phyloP scores from a whole-genome alignment of 345 rosid genomes.

The Salix koriyanagi region DNA sequence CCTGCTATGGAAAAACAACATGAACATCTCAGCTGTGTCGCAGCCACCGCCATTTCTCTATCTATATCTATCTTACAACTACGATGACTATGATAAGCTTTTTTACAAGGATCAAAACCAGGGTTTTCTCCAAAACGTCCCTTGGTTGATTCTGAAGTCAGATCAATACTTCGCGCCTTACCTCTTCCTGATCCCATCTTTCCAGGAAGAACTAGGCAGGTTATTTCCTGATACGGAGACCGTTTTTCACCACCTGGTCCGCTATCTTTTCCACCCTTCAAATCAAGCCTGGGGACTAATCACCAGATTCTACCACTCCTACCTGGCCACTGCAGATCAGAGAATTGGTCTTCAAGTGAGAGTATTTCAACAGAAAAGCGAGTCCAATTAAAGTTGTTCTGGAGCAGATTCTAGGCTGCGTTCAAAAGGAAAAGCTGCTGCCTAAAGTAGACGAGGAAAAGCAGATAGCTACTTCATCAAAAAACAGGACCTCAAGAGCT shows the following conservation, averaged over 20 bases:
- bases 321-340: constrained; percentile 11
- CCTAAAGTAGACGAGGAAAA: neutral
- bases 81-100: neutral
- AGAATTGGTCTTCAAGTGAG: constrained; percentile 22
- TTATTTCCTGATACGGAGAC: constrained; percentile 20
- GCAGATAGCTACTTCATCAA: neutral
- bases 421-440: constrained; percentile 5
- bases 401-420: constrained; percentile 14
- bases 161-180: constrained; percentile 19
- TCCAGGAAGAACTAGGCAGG: constrained; percentile 9
- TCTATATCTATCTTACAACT: neutral
- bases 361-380: neutral
- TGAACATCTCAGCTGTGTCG: neutral
- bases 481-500: constrained; percentile 9
- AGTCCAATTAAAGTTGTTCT: neutral
- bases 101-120: constrained; percentile 15
- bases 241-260: constrained; percentile 19
- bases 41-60: neutral
- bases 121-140: constrained; percentile 4
- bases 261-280: constrained; percentile 25
- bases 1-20: neutral
- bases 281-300: constrained; percentile 24
- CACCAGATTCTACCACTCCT: constrained; percentile 9
- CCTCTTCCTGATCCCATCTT: constrained; percentile 19
- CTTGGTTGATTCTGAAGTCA: constrained; percentile 21